Conservation (phyloP, 2,329 filamentous ascomycete species). For the Fusarium xyrophilum region DNA sequence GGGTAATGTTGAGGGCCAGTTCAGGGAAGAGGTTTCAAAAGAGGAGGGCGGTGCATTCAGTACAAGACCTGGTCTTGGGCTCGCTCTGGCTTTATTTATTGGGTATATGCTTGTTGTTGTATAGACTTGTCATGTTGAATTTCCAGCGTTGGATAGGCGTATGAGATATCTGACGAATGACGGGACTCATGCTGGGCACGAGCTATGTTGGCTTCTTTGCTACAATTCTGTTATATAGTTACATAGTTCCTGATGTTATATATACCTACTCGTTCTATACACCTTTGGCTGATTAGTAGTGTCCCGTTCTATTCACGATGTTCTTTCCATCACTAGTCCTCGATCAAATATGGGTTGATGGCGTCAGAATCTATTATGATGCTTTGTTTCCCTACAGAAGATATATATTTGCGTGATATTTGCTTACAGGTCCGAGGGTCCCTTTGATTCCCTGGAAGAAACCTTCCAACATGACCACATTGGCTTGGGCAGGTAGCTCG, state of each 20-base stretch:
- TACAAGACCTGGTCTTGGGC: slow-evolving; percentile 20
- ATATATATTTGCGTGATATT: not conserved
- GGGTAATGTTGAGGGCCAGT: slow-evolving; percentile 67
- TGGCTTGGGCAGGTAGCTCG: not conserved
- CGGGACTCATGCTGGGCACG: slow-evolving; percentile 25
- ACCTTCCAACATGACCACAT: not conserved
- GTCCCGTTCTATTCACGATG: not conserved
- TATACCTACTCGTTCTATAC: not conserved
- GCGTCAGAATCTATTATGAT: not conserved
- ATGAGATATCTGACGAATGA: slow-evolving; percentile 2
- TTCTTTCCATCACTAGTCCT: not conserved
- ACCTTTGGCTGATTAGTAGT: too few relatives aligned
- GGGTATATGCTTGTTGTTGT: slow-evolving; percentile 24
- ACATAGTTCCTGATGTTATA: slow-evolving; percentile 7
- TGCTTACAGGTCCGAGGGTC: not conserved
- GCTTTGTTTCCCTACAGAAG: not conserved
- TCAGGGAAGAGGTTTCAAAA: slow-evolving; percentile 48
- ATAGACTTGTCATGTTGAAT: not conserved
- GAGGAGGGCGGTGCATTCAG: slow-evolving; percentile 25
- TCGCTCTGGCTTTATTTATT: slow-evolving; percentile 26
- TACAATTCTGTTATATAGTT: slow-evolving; percentile 3
- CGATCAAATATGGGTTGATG: not conserved
- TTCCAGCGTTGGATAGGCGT: not conserved
- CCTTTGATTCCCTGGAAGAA: not conserved
- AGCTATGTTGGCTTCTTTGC: not conserved